These are phyloP conservation scores for Didymella glomerata DNA, from an alignment of 2,329 filamentous ascomycete species.

Conservation along the genomic window DNA sequence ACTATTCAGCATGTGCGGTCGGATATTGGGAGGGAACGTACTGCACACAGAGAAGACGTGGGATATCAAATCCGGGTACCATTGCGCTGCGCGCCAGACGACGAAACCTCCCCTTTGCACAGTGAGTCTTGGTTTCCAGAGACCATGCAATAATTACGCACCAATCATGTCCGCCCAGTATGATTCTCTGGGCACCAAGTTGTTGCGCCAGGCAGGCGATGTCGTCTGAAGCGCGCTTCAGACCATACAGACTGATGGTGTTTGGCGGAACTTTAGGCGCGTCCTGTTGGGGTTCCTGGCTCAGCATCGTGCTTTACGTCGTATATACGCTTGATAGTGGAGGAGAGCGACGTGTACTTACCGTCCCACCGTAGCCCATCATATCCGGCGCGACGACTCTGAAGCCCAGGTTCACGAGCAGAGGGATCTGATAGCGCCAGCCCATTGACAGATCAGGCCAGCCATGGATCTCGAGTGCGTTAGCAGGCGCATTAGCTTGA, in stretches of 20 bases:
- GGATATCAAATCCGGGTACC: slow-evolving; percentile 72
- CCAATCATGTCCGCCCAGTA: slow-evolving; percentile 93
- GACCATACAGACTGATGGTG: slow-evolving; percentile 69
- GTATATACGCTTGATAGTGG: background rate
- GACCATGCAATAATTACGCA: slow-evolving; percentile 15
- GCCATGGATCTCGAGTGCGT: slow-evolving; percentile 68
- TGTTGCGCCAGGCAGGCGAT: slow-evolving; percentile 74
- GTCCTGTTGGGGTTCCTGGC: slow-evolving; percentile 41
- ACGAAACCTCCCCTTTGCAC: slow-evolving; percentile 72
- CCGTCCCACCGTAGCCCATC: slow-evolving; percentile 84
- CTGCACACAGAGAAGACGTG: slow-evolving; percentile 82
- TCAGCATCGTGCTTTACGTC: slow-evolving; percentile 3
- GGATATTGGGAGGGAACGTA: slow-evolving; percentile 1
- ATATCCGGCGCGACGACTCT: slow-evolving; percentile 86
- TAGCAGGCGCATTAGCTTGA: background rate
- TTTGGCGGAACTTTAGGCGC: slow-evolving; percentile 65
- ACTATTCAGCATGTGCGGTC: background rate
- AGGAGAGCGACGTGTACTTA: slow-evolving; percentile 36
- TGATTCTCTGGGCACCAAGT: slow-evolving; percentile 65
- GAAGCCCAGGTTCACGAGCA: slow-evolving; percentile 74
- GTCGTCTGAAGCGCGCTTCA: slow-evolving; percentile 75
- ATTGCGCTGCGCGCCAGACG: slow-evolving; percentile 77
- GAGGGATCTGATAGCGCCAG: slow-evolving; percentile 89
- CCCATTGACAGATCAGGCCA: slow-evolving; percentile 84
- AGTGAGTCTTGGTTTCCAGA: background rate